phyloP scores from a whole-genome alignment of 1,139 yeast species.

The Blastobotrys serpentis region DNA sequence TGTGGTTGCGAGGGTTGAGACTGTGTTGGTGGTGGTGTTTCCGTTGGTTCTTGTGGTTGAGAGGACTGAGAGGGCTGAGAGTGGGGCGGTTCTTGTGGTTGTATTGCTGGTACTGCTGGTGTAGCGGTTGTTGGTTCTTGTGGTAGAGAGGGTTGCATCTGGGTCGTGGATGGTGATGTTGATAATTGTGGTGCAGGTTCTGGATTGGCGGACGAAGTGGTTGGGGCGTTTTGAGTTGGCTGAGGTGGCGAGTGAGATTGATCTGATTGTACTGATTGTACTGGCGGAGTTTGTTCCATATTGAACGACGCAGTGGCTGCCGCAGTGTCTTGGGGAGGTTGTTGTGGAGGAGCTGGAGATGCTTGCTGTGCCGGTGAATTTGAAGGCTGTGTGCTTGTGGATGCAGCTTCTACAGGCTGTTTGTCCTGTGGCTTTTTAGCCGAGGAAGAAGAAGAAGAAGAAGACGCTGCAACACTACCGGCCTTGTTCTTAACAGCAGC shows the following conservation, averaged over 20 bases:
- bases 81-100: conserved; percentile 29
- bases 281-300: no score
- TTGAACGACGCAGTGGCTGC: no score
- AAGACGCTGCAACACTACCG: background rate
- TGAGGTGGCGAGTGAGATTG: background rate
- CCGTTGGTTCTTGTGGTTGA: background rate
- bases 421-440: conserved; percentile 1
- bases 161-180: no score
- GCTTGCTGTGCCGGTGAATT: background rate
- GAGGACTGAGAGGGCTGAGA: conserved; percentile 28
- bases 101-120: background rate
- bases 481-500: conserved; percentile 44
- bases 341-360: background rate
- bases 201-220: conserved; percentile 9
- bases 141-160: no score
- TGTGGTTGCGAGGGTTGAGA: conserved; percentile 1
- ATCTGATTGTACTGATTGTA: no score
- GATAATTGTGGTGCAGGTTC: conserved; percentile 11
- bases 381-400: no score
- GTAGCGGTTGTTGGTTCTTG: no score
- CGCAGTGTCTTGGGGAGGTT: no score
- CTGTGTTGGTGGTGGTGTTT: no score
- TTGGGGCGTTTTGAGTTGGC: background rate
- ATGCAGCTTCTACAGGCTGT: background rate
- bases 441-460: background rate